Evolutionary conservation across 768 basidiomycete genomes (phyloP).

Genomic region (Favolaschia claudopus): DNA sequence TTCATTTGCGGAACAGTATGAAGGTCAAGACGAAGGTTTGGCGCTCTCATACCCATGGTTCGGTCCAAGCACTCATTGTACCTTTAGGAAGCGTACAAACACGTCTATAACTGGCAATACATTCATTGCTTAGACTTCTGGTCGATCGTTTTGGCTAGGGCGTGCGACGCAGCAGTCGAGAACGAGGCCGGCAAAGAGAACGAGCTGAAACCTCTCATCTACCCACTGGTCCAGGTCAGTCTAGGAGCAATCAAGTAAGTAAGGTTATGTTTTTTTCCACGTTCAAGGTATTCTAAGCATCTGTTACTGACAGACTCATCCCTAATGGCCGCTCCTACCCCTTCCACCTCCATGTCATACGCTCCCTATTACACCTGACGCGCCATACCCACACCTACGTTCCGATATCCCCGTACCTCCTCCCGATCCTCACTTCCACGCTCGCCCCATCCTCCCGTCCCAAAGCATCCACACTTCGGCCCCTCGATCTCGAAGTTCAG

Average conservation of each 20-base stretch:
- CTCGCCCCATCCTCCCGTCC: slow-evolving; percentile 73
- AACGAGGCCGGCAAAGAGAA: slow-evolving; percentile 66
- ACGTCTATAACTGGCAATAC: slow-evolving; percentile 99
- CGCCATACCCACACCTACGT: slow-evolving; percentile 87
- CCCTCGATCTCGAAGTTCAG: slow-evolving; percentile 86
- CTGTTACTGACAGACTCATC: slow-evolving; percentile 69
- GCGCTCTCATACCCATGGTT: background rate
- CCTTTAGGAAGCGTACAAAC: slow-evolving; percentile 83
- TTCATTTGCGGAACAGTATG: slow-evolving; percentile 91
- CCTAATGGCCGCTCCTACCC: slow-evolving; percentile 93
- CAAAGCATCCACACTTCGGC: slow-evolving; percentile 86
- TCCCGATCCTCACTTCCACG: slow-evolving; percentile 84
- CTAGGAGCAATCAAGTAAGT: slow-evolving; percentile 91
- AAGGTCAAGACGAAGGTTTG: slow-evolving; percentile 84
- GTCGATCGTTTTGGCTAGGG: slow-evolving; percentile 84
- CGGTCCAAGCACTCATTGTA: slow-evolving; percentile 3
- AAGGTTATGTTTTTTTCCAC: slow-evolving; percentile 9
- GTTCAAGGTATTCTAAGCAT: slow-evolving; percentile 9
- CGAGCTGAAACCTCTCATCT: slow-evolving; percentile 87
- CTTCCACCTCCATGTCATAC: slow-evolving; percentile 90
- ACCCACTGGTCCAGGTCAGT: slow-evolving; percentile 94
- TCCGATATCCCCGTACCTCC: slow-evolving; percentile 85
- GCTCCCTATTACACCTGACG: slow-evolving; percentile 86
- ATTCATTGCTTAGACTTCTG: slow-evolving; percentile 97
- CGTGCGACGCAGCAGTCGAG: slow-evolving; percentile 71